These are phyloP conservation scores for Tillandsia fasciculata DNA, from an alignment of 176 grass and related monocot genomes.

Conservation along the genomic window DNA sequence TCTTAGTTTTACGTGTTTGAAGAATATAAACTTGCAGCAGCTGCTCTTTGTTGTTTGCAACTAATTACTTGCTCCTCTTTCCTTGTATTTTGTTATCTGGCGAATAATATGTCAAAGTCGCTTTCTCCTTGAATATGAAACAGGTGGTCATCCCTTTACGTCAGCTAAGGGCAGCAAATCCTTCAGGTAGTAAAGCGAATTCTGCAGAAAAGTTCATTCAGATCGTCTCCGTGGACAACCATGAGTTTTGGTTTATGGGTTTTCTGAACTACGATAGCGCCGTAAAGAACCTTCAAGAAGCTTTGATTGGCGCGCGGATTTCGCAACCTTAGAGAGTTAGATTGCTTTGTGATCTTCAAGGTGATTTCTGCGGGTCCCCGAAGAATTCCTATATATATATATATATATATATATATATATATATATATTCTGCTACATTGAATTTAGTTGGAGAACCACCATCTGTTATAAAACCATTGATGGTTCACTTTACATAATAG, in stretches of 20 bases:
- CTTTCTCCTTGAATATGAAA: neutral
- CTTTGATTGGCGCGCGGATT: slow-evolving; percentile 23
- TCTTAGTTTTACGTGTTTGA: no score
- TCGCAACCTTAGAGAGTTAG: slow-evolving; percentile 13
- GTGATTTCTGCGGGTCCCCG: no score
- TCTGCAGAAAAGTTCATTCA: slow-evolving; percentile 75
- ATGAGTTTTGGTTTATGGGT: slow-evolving; percentile 83
- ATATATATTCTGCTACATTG: no score
- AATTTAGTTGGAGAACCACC: no score
- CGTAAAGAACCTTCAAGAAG: slow-evolving; percentile 45
- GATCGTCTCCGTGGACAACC: slow-evolving; percentile 51
- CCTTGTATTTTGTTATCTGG: no score
- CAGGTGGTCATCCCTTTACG: slow-evolving; percentile 68
- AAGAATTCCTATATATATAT: no score
- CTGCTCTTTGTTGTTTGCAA: no score
- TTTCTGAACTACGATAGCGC: slow-evolving; percentile 77
- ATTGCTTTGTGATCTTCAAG: slow-evolving; percentile 35
- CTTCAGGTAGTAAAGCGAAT: slow-evolving; percentile 48
- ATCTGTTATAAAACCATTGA: no score
- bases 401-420: no score
- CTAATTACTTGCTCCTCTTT: no score
- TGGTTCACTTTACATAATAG: no score
- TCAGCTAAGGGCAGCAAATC: slow-evolving; percentile 48
- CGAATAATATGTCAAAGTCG: neutral
- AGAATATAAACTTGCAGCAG: no score